These are phyloP conservation scores for Clavaria fumosa DNA, from an alignment of 768 basidiomycete genomes.

Conservation along the genomic window DNA sequence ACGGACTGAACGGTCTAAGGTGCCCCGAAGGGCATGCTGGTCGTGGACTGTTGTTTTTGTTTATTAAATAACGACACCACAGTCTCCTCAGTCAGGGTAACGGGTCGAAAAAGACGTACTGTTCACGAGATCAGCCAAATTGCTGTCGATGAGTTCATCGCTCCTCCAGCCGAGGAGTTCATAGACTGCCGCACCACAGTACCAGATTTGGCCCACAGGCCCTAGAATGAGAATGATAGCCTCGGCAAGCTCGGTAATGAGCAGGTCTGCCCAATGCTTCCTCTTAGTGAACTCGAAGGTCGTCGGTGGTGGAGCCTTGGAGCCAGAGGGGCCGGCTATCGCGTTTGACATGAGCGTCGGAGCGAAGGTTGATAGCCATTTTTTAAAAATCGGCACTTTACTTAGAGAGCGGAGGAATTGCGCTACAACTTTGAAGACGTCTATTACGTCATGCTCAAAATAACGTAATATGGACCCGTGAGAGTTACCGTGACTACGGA, in stretches of 20 bases:
- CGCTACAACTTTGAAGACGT: too few relatives aligned
- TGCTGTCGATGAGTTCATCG: slow-evolving; percentile 52
- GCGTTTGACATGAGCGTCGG: slow-evolving; percentile 6
- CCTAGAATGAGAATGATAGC: slow-evolving; percentile 57
- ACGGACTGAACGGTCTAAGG: slow-evolving; percentile 41
- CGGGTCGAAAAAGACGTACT: slow-evolving; percentile 23
- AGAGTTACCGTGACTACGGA: not conserved
- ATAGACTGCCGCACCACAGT: slow-evolving; percentile 49
- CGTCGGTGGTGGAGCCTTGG: slow-evolving; percentile 13
- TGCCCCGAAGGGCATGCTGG: slow-evolving; percentile 34
- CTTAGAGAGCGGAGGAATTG: too few relatives aligned
- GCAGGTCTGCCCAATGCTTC: slow-evolving; percentile 75
- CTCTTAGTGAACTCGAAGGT: slow-evolving; percentile 75
- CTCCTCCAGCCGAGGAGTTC: slow-evolving; percentile 71
- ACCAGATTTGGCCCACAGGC: slow-evolving; percentile 43
- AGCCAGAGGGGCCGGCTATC: slow-evolving; percentile 9
- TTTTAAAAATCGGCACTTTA: too few relatives aligned
- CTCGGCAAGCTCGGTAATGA: slow-evolving; percentile 63
- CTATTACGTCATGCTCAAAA: too few relatives aligned
- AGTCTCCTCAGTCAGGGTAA: not conserved
- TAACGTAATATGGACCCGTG: not conserved
- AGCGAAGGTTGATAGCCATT: too few relatives aligned
- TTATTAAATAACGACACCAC: too few relatives aligned
- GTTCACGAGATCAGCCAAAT: slow-evolving; percentile 50
- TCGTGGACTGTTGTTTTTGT: slow-evolving; percentile 34